phyloP scores from a whole-genome alignment of 176 grass and related monocot species.

The Carex myosuroides region DNA sequence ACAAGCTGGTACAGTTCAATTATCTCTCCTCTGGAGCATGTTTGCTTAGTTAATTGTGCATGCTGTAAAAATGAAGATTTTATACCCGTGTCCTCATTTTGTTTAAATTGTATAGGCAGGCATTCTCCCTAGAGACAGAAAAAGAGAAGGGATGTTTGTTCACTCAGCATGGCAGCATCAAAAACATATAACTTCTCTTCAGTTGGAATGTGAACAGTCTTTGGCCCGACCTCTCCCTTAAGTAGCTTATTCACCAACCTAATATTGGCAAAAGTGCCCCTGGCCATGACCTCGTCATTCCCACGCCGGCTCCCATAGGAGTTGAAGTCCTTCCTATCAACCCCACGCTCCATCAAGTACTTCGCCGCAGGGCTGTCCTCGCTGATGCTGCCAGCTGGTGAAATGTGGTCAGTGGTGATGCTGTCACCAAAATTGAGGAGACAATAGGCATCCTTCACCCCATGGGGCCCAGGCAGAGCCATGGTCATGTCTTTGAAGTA shows the following conservation, averaged over 20 bases:
- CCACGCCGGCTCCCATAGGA: constrained; percentile 84
- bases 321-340: constrained; percentile 78
- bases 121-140: not conserved
- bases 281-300: constrained; percentile 88
- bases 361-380: constrained; percentile 81
- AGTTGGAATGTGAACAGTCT: constrained; percentile 74
- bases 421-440: constrained; percentile 85
- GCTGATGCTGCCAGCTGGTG: constrained; percentile 89
- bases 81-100: not conserved
- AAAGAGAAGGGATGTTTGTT: not conserved
- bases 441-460: constrained; percentile 78
- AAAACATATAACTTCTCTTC: constrained; percentile 87
- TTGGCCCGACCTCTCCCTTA: constrained; percentile 72
- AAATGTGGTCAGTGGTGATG: constrained; percentile 92
- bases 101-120: not conserved
- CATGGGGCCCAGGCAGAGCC: constrained; percentile 56
- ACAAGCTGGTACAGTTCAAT: not conserved
- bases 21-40: not conserved
- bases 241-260: constrained; percentile 85
- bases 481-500: constrained; percentile 94
- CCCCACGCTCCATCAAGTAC: constrained; percentile 70
- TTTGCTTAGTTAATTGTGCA: not conserved
- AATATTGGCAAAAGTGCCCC: constrained; percentile 97
- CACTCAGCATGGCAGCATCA: constrained; percentile 70
- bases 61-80: not conserved